A percentile compares a stretch with the other conserved stretches of the same genome.
phyloP scores from a whole-genome alignment of 164 flowering plant species.

The Tetracentron sinense region DNA sequence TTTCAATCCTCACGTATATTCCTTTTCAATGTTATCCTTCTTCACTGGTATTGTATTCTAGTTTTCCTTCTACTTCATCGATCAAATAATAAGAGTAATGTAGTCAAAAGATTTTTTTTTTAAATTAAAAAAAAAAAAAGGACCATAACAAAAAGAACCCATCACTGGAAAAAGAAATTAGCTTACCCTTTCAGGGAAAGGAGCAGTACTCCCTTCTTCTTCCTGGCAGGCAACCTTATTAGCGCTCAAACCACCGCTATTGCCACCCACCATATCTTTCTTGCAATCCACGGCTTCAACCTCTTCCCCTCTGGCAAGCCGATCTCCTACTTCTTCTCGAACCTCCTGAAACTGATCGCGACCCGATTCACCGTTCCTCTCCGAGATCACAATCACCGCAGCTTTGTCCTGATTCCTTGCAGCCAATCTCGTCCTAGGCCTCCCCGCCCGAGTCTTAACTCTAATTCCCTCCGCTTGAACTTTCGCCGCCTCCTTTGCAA shows the following conservation, averaged over 20 bases:
- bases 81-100: no score
- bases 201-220: conserved; percentile 64
- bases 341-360: conserved; percentile 1
- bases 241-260: conserved; percentile 63
- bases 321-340: conserved; percentile 16
- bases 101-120: no score
- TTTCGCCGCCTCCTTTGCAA: conserved; percentile 30
- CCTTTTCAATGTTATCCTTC: no score
- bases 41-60: no score
- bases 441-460: background rate
- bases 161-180: background rate
- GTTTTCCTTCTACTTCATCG: no score
- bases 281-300: background rate
- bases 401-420: conserved; percentile 20
- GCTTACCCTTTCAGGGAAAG: conserved; percentile 69
- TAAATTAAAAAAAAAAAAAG: no score
- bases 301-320: conserved; percentile 4
- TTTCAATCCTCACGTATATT: no score
- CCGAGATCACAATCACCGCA: conserved; percentile 14
- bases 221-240: conserved; percentile 63
- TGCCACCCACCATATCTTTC: conserved; percentile 41
- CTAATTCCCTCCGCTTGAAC: conserved; percentile 15
- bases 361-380: conserved; percentile 10
- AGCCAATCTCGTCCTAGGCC: conserved; percentile 28
- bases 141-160: no score